Evolutionary conservation across 352 stramenopile species (phyloP).

Genomic region (Phytophthora capsici): DNA sequence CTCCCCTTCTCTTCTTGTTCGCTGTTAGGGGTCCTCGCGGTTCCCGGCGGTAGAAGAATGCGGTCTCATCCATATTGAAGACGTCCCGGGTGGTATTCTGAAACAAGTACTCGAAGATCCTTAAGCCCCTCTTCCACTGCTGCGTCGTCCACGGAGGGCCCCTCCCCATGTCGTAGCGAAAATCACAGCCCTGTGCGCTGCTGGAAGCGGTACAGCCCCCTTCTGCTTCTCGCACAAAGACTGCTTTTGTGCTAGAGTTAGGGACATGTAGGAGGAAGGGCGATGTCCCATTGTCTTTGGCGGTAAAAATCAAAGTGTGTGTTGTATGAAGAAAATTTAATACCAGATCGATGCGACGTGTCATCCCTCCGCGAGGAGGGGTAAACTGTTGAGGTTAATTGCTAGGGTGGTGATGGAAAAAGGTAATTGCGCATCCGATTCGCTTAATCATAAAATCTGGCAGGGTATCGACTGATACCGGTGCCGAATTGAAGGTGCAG

Average conservation of each 20-base stretch:
- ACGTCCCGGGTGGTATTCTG: not conserved
- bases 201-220: too few species aligned
- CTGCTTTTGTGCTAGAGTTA: not conserved
- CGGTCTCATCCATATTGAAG: not conserved
- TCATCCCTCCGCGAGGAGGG: not conserved
- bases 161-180: too few species aligned
- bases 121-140: not conserved
- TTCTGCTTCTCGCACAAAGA: not conserved
- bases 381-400: not conserved
- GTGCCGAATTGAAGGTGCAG: not conserved
- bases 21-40: not conserved
- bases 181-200: too few species aligned
- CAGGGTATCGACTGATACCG: not conserved
- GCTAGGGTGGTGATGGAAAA: not conserved
- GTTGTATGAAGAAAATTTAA: not conserved
- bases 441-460: not conserved
- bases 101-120: too few species aligned
- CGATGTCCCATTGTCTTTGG: not conserved
- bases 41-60: not conserved
- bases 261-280: not conserved
- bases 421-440: not conserved
- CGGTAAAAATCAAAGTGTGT: not conserved
- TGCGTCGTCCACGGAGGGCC: not conserved
- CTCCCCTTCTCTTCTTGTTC: not conserved
- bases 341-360: not conserved